These are phyloP conservation scores for Corrigiola litoralis DNA, from an alignment of 179 eudicot species.

Conservation along the genomic window DNA sequence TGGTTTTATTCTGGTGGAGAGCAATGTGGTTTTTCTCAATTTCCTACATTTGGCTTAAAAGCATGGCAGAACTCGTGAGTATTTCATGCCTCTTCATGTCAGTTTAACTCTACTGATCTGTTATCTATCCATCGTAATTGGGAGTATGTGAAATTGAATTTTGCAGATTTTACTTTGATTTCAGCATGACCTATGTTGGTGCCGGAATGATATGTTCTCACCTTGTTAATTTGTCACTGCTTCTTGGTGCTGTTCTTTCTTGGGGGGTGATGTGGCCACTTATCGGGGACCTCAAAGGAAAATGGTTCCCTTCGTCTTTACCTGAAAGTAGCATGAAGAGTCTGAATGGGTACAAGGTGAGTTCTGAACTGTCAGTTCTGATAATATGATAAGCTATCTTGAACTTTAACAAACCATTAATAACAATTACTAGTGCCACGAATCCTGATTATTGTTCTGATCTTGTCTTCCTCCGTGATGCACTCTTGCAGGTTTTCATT, in stretches of 20 bases:
- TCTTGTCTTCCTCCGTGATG: not conserved
- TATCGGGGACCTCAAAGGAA: slow-evolving; percentile 54
- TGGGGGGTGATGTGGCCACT: slow-evolving; percentile 98
- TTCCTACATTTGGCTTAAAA: slow-evolving; percentile 83
- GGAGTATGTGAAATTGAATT: slow-evolving; percentile 6
- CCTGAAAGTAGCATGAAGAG: slow-evolving; percentile 86
- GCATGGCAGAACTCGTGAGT: slow-evolving; percentile 75
- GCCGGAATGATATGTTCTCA: slow-evolving; percentile 99
- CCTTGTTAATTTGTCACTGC: slow-evolving; percentile 76
- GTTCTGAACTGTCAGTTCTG: not conserved
- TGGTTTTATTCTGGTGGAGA: slow-evolving; percentile 85
- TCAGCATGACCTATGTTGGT: slow-evolving; percentile 88
- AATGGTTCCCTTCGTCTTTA: slow-evolving; percentile 59
- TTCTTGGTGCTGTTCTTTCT: slow-evolving; percentile 79
- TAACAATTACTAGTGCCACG: not conserved
- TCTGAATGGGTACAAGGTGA: slow-evolving; percentile 84
- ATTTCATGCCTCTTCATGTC: not conserved
- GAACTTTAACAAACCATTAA: too few relatives aligned
- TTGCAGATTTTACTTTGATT: slow-evolving; percentile 94
- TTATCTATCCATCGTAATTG: not conserved
- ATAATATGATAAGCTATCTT: too few relatives aligned
- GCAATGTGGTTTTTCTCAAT: slow-evolving; percentile 65
- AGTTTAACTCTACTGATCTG: not conserved
- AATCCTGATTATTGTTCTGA: not conserved
- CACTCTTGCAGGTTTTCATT: slow-evolving; percentile 62